These are phyloP conservation scores for Piloderma croceum DNA, from an alignment of 768 basidiomycete species.

Conservation along the genomic window DNA sequence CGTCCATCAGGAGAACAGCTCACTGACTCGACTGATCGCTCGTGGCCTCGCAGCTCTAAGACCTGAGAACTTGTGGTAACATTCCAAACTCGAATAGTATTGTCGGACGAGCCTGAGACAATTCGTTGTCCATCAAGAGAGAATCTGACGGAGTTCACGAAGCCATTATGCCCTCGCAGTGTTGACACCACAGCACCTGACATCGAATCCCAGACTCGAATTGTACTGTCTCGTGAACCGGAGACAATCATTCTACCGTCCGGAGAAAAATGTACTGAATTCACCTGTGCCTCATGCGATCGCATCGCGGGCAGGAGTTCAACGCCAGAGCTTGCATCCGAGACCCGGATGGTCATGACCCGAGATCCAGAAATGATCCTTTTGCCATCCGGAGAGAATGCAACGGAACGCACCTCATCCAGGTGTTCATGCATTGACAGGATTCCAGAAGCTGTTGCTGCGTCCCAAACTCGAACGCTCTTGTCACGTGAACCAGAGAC, in stretches of 20 bases:
- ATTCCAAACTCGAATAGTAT: slow-evolving; percentile 10
- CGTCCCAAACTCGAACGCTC: slow-evolving; percentile 20
- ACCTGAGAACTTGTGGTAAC: background rate
- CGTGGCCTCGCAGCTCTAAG: background rate
- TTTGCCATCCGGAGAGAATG: no score
- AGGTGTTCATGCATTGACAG: no score
- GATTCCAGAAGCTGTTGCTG: no score
- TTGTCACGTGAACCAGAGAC: slow-evolving; percentile 21
- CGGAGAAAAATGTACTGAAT: slow-evolving; percentile 7
- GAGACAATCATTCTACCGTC: slow-evolving; percentile 8
- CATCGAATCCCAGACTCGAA: slow-evolving; percentile 5
- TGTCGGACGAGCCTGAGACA: slow-evolving; percentile 29
- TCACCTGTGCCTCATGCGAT: background rate
- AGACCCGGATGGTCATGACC: no score
- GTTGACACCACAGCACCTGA: background rate
- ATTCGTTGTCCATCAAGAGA: slow-evolving; percentile 9
- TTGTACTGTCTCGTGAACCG: slow-evolving; percentile 4
- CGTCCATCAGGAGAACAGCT: slow-evolving; percentile 6
- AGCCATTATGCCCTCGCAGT: background rate
- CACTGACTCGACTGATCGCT: background rate
- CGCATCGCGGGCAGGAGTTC: no score
- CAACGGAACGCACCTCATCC: no score
- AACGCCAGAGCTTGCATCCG: no score
- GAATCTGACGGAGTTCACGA: slow-evolving; percentile 2
- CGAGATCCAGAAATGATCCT: no score